These are phyloP conservation scores for Citrullus mucosospermus DNA, from an alignment of 306 rosid genomes.

Conservation along the genomic window DNA sequence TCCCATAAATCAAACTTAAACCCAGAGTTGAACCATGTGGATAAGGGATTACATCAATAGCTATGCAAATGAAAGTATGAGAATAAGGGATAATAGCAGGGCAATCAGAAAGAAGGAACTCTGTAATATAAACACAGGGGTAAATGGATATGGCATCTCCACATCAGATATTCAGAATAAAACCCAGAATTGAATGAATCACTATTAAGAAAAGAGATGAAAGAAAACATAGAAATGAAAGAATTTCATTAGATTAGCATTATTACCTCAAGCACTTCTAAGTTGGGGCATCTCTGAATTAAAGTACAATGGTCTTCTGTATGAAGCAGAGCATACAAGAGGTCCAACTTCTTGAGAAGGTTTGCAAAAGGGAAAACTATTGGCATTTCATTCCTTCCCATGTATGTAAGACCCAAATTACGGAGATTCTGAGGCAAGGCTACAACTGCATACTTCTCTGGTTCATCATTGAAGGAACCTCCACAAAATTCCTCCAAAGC, in stretches of 20 bases:
- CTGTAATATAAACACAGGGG: too few species aligned
- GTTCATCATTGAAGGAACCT: constrained; percentile 48
- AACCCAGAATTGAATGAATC: not conserved
- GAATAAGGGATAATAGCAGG: not conserved
- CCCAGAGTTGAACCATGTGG: not conserved
- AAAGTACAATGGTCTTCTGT: constrained; percentile 81
- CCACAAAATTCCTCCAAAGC: constrained; percentile 83
- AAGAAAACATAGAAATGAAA: not conserved
- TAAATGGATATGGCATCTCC: not conserved
- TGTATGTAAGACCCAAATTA: constrained; percentile 62
- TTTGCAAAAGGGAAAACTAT: constrained; percentile 61
- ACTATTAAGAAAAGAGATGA: not conserved
- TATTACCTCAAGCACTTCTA: constrained; percentile 74
- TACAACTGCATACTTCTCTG: constrained; percentile 38
- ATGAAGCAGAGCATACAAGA: constrained; percentile 70
- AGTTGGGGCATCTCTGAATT: constrained; percentile 79
- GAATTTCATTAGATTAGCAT: constrained; percentile 1
- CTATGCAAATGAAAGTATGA: not conserved
- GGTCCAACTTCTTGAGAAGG: constrained; percentile 66
- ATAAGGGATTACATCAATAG: not conserved
- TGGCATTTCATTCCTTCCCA: constrained; percentile 69
- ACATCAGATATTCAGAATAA: not conserved
- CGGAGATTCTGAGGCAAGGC: constrained; percentile 48
- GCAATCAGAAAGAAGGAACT: not conserved
- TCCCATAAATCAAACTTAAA: not conserved